Conservation (phyloP, 352 stramenopile species). For the Pythium pyrilobum region DNA sequence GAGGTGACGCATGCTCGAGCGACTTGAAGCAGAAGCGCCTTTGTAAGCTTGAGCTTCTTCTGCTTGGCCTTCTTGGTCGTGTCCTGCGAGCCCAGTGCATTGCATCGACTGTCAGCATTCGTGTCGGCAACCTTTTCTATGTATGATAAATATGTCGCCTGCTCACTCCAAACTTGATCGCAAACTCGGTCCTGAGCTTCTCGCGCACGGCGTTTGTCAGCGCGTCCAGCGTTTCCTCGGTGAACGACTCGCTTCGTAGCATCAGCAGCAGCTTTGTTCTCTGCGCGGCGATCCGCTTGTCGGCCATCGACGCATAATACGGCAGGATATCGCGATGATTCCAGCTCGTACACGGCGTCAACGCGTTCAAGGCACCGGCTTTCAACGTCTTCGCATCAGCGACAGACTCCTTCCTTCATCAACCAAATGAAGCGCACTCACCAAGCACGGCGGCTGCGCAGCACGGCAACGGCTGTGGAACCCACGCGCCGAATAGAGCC, state of each 20-base stretch:
- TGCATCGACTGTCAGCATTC: not conserved
- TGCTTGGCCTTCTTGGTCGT: slow-evolving; percentile 15
- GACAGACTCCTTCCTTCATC: not conserved
- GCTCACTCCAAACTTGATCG: slow-evolving; percentile 4
- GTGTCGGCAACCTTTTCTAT: not conserved
- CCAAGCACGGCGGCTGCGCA: slow-evolving; percentile 54
- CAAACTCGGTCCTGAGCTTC: not conserved
- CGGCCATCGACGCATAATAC: slow-evolving; percentile 26
- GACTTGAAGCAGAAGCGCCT: slow-evolving; percentile 5
- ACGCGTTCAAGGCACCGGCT: slow-evolving; percentile 50
- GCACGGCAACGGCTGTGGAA: slow-evolving; percentile 56
- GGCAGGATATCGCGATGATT: slow-evolving; percentile 16
- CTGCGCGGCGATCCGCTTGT: slow-evolving; percentile 12
- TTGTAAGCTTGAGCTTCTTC: slow-evolving; percentile 9
- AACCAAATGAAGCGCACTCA: not conserved
- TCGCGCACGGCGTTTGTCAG: slow-evolving; percentile 8
- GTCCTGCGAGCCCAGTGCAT: not conserved
- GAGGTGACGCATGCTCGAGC: slow-evolving; percentile 2
- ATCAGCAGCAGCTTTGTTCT: slow-evolving; percentile 10
- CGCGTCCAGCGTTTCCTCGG: slow-evolving; percentile 11
- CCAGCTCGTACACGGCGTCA: slow-evolving; percentile 19
- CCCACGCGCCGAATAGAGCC: slow-evolving; percentile 39
- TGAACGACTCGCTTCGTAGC: not conserved
- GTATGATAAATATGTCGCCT: slow-evolving; percentile 1
- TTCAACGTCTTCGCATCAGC: not conserved